Evolutionary conservation across 768 basidiomycete genomes (phyloP), one percentile per base, ranked within the genome.

Genomic region (Lactifluus rugatus): DNA sequence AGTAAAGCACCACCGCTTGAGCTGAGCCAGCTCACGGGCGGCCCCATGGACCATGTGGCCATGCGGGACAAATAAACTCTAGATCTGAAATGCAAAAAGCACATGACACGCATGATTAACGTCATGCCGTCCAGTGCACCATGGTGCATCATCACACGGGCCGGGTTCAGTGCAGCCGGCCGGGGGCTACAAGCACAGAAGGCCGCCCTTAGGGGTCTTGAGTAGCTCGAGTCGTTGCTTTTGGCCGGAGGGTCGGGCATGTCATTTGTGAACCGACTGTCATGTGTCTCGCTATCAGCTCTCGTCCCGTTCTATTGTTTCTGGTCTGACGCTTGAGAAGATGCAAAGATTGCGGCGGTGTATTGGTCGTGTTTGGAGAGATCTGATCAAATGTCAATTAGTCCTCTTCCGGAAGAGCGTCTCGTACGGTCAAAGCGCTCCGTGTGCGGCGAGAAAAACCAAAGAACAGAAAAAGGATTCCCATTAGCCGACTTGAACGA

Each of bases 401-500:
- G 10, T 47, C 45, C 26, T 11, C 31, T 49, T 54, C 26, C 9
- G 42, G 42, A 44, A 28, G 47, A 31, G n/a, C 47, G 16, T 31
- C 19, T 16, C 28, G 19, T 10, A 42, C 34, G 37, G 44, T 26
- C 26, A 50, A 39, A 54, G 58, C 58, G 58, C 54, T 60, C 54
- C 54, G 58, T 16, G 48, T 13, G 6, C 25, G 16, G 6, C 11
- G 41, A 23, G 42, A 25, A 36, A 6, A 16, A 39, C 14, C n/a
- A 39, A 13, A 32, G 13, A 16, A n/a, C 28, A 51, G 42, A 59
- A 49, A 57, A 47, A 60, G 36, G 46, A 55, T 68, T 68, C 68
- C 68, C 68, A 60, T 62, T 65, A 64, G 79, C 79, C 79, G 79
- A 78, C 70, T 81, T 61, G 79, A 81, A 81, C 80, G 77, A 81